Conservation (phyloP, 768 basidiomycete species). For the Kwoniella sp. region DNA sequence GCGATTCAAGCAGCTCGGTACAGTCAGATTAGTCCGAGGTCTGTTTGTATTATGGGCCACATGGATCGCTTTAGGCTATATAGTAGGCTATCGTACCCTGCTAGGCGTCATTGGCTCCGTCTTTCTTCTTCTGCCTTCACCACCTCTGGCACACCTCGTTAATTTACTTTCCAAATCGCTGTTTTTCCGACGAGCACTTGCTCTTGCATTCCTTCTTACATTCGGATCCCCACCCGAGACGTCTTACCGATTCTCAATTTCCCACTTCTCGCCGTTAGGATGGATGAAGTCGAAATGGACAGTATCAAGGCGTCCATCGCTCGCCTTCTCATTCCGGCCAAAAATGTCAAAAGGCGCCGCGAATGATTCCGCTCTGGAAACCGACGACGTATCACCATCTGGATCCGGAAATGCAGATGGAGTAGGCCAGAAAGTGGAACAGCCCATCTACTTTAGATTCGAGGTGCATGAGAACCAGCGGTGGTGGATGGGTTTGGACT, state of each 20-base stretch:
- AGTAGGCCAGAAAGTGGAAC: constrained; percentile 17
- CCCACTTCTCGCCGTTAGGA: constrained; percentile 67
- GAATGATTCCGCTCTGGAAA: constrained; percentile 44
- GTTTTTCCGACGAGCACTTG: constrained; percentile 64
- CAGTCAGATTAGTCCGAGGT: constrained; percentile 32
- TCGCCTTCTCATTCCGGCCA: constrained; percentile 60
- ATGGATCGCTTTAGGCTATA: constrained; percentile 42
- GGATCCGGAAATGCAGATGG: constrained; percentile 13
- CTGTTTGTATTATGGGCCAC: constrained; percentile 41
- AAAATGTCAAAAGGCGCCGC: constrained; percentile 52
- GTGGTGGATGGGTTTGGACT: constrained; percentile 97
- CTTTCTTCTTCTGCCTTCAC: constrained; percentile 47
- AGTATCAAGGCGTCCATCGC: constrained; percentile 62
- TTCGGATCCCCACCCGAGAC: constrained; percentile 67
- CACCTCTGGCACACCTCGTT: constrained; percentile 41
- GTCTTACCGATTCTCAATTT: constrained; percentile 59
- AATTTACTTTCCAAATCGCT: constrained; percentile 56
- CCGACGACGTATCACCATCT: constrained; percentile 10
- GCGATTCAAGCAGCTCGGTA: constrained; percentile 40
- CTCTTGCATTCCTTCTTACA: constrained; percentile 68
- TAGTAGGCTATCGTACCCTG: constrained; percentile 33
- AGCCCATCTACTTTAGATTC: constrained; percentile 67
- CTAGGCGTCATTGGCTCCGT: constrained; percentile 39
- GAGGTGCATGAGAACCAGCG: constrained; percentile 92
- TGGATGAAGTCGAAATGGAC: constrained; percentile 68